A percentile compares a stretch with the other conserved stretches of the same genome.
Evolutionary conservation across 139 green algal genomes (phyloP).

Genomic region (Chara braunii): DNA sequence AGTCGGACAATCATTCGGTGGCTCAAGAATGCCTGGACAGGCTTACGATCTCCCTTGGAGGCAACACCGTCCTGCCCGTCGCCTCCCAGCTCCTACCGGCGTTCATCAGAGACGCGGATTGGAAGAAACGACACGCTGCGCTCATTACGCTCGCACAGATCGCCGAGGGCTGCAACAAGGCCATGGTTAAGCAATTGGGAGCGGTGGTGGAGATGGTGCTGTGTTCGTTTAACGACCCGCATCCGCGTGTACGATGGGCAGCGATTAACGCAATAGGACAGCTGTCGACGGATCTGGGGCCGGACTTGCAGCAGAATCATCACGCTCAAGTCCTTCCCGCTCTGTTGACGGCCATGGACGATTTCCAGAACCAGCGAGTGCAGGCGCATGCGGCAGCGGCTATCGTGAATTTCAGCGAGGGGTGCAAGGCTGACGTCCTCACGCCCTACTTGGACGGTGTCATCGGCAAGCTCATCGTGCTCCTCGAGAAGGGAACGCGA

Average conservation of each 20-base stretch:
- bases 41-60: conserved; percentile 78
- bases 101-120: conserved; percentile 69
- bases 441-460: conserved; percentile 84
- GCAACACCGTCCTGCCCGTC: conserved; percentile 73
- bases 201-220: conserved; percentile 70
- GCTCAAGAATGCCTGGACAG: conserved; percentile 88
- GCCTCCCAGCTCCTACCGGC: conserved; percentile 61
- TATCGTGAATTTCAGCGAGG: conserved; percentile 96
- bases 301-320: conserved; percentile 72
- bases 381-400: conserved; percentile 83
- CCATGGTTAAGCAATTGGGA: conserved; percentile 54
- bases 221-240: conserved; percentile 35
- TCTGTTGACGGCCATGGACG: conserved; percentile 66
- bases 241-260: conserved; percentile 83
- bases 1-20: conserved; percentile 38
- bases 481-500: conserved; percentile 54
- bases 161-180: conserved; percentile 90
- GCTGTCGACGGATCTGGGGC: conserved; percentile 94
- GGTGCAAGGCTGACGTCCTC: conserved; percentile 59
- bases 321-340: conserved; percentile 44
- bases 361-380: conserved; percentile 78
- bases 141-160: conserved; percentile 88
- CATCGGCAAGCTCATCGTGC: conserved; percentile 71
- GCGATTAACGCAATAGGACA: conserved; percentile 94
- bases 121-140: conserved; percentile 81